Evolutionary conservation across 345 rosid genomes (phyloP).

Genomic region (Cardamine resedifolia): DNA sequence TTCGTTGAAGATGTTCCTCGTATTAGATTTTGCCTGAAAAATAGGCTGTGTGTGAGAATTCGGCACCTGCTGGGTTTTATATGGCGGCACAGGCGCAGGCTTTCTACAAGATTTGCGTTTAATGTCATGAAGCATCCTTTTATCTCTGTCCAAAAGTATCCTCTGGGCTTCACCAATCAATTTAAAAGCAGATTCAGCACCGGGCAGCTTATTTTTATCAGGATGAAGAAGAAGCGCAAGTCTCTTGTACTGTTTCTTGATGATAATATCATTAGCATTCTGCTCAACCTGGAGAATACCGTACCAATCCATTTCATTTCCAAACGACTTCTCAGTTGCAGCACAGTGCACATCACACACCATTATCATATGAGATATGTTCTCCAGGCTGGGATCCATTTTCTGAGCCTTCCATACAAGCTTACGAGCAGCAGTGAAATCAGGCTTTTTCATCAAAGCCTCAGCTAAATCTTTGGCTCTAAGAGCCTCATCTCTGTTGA

Average conservation of each 20-base stretch:
- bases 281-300: conserved; percentile 75
- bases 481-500: conserved; percentile 91
- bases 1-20: conserved; percentile 35
- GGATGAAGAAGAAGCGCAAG: conserved; percentile 92
- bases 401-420: conserved; percentile 62
- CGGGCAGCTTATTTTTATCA: conserved; percentile 88
- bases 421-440: conserved; percentile 67
- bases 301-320: conserved; percentile 91
- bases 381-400: conserved; percentile 61
- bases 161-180: conserved; percentile 90
- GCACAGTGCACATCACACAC: conserved; percentile 94
- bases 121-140: conserved; percentile 57
- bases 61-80: conserved; percentile 43
- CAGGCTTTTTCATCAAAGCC: conserved; percentile 57
- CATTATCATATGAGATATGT: conserved; percentile 68
- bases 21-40: conserved; percentile 28
- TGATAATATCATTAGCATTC: conserved; percentile 56
- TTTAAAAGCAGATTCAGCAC: conserved; percentile 95
- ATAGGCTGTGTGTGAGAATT: conserved; percentile 33
- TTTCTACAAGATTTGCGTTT: conserved; percentile 41
- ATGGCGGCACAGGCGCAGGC: conserved; percentile 33
- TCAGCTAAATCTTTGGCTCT: conserved; percentile 76
- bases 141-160: conserved; percentile 66
- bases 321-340: conserved; percentile 55
- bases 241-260: conserved; percentile 86